Percentiles rank a stretch among this genome's conserved stretches.
These are phyloP conservation scores for Thozetella sp. DNA, from an alignment of 495 filamentous ascomycete genomes.

Conservation along the genomic window DNA sequence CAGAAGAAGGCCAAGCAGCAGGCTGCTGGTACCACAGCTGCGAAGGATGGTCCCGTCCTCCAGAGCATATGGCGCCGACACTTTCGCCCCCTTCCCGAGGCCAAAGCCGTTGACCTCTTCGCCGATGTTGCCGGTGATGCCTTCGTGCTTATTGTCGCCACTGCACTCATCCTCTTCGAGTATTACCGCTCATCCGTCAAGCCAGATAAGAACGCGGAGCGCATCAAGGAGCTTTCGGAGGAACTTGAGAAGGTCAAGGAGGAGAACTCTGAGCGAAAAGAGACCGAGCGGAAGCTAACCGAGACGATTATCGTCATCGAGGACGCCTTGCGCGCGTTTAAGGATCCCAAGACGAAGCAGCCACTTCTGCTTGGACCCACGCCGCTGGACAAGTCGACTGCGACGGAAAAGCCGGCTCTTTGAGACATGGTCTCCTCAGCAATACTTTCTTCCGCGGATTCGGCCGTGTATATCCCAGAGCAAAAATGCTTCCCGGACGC, in stretches of 20 bases:
- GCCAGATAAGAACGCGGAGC: constrained; percentile 63
- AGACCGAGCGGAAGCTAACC: constrained; percentile 58
- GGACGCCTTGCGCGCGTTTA: constrained; percentile 64
- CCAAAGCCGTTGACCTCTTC: constrained; percentile 93
- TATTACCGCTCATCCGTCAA: constrained; percentile 75
- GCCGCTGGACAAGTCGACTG: constrained; percentile 4
- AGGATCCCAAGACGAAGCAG: constrained; percentile 52
- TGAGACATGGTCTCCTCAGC: not conserved
- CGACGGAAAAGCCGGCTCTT: not conserved
- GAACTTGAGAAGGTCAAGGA: constrained; percentile 57
- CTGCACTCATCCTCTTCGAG: constrained; percentile 80
- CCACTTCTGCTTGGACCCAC: constrained; percentile 31
- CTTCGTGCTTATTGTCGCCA: constrained; percentile 85
- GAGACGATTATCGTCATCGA: constrained; percentile 67
- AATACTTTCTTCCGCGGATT: not conserved
- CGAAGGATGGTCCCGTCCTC: constrained; percentile 21
- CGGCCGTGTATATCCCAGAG: too few species aligned
- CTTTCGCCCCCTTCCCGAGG: constrained; percentile 67
- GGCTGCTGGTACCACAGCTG: constrained; percentile 31
- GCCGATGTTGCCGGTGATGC: constrained; percentile 92
- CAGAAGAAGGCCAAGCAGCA: constrained; percentile 47
- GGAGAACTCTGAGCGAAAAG: constrained; percentile 66
- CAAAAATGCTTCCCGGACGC: too few species aligned
- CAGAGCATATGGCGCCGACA: constrained; percentile 51
- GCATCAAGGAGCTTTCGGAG: constrained; percentile 73